Evolutionary conservation across 1,284 basidiomycete species (phyloP).

Genomic region (Malassezia slooffiae): DNA sequence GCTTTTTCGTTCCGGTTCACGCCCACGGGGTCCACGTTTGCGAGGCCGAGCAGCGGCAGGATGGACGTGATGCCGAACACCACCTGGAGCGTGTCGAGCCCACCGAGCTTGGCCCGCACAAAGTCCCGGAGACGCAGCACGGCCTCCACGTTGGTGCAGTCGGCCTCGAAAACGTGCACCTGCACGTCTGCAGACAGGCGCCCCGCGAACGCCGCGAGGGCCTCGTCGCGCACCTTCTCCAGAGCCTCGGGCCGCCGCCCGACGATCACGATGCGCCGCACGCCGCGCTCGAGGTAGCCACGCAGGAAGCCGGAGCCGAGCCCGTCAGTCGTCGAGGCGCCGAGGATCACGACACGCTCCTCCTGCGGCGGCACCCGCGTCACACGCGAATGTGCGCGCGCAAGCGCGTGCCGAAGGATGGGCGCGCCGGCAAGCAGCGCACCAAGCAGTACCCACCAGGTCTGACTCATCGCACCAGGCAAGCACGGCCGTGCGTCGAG

Average conservation of each 20-base stretch:
- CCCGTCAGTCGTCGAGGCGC: constrained; percentile 60
- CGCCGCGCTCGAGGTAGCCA: constrained; percentile 63
- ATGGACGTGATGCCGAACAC: constrained; percentile 76
- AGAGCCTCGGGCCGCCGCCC: constrained; percentile 58
- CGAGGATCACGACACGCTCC: constrained; percentile 68
- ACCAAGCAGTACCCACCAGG: constrained; percentile 5
- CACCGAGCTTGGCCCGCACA: constrained; percentile 57
- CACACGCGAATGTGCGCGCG: constrained; percentile 17
- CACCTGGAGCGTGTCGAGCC: constrained; percentile 72
- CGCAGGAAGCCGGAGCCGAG: constrained; percentile 66
- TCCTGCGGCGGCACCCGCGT: constrained; percentile 43
- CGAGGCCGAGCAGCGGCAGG: constrained; percentile 63
- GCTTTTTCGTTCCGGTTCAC: constrained; percentile 52
- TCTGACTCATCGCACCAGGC: too few species aligned
- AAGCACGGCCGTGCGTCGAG: too few species aligned
- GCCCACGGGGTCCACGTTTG: constrained; percentile 53
- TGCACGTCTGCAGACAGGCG: constrained; percentile 8
- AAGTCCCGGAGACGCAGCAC: constrained; percentile 57
- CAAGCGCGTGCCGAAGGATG: constrained; percentile 10
- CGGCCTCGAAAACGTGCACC: constrained; percentile 50
- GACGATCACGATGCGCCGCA: constrained; percentile 61
- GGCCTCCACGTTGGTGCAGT: constrained; percentile 60
- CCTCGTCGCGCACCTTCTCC: constrained; percentile 50
- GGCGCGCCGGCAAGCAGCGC: constrained; percentile 17
- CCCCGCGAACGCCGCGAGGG: constrained; percentile 29